These are phyloP conservation scores for Exophiala bonariae DNA, from an alignment of 2,329 filamentous ascomycete genomes.

Conservation along the genomic window DNA sequence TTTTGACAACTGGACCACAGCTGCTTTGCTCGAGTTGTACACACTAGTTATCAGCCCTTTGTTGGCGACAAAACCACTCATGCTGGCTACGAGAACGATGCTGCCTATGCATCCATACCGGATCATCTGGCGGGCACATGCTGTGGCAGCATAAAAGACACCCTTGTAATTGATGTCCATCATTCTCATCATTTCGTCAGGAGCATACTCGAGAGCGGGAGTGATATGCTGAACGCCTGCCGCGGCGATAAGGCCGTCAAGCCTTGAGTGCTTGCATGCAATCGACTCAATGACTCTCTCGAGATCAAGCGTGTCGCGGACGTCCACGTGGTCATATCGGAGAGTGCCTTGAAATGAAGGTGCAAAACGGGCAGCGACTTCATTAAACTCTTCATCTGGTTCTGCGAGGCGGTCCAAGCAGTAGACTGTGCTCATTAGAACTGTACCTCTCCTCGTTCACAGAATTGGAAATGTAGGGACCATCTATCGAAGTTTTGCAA, in stretches of 20 bases:
- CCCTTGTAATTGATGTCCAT: conserved; percentile 63
- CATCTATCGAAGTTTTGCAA: too few species aligned
- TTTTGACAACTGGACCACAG: conserved; percentile 45
- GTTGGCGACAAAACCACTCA: conserved; percentile 63
- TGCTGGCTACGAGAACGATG: conserved; percentile 63
- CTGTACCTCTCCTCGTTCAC: background rate
- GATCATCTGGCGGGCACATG: conserved; percentile 64
- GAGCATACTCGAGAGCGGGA: conserved; percentile 73
- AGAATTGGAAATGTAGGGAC: conserved; percentile 57
- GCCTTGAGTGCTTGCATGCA: conserved; percentile 65
- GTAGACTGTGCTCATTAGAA: background rate
- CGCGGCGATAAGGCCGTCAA: conserved; percentile 77
- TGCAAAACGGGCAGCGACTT: background rate
- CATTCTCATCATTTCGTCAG: conserved; percentile 63
- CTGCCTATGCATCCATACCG: conserved; percentile 57
- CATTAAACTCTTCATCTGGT: background rate
- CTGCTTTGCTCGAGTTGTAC: conserved; percentile 51
- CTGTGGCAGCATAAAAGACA: conserved; percentile 64
- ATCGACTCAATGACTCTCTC: conserved; percentile 69
- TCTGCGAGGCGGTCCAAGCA: background rate
- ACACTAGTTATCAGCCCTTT: background rate
- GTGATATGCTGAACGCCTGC: conserved; percentile 78
- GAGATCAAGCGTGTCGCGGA: conserved; percentile 68
- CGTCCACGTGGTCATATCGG: conserved; percentile 77
- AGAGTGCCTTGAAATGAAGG: conserved; percentile 43